A percentile compares a stretch with the other conserved stretches of the same genome.
These are phyloP conservation scores for Tephrocybe sp. DNA, from an alignment of 768 basidiomycete genomes.

Conservation along the genomic window DNA sequence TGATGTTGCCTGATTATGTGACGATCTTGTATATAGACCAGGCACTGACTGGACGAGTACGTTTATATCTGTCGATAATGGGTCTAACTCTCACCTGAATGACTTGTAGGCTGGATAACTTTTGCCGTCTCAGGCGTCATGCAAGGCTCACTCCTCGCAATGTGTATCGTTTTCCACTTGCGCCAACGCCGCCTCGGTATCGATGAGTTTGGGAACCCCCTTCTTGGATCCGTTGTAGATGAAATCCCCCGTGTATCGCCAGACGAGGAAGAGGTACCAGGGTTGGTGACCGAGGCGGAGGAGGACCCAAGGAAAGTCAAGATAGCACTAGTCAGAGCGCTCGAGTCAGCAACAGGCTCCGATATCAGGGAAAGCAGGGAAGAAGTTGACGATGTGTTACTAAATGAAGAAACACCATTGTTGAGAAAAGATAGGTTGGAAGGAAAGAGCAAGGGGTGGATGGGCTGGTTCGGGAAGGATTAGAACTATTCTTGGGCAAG, in stretches of 20 bases:
- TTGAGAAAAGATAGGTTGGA: slow-evolving; percentile 4
- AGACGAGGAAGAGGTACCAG: slow-evolving; percentile 18
- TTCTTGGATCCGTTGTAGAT: no score
- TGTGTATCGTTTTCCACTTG: slow-evolving; percentile 85
- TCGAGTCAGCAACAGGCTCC: slow-evolving; percentile 21
- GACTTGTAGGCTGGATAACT: slow-evolving; percentile 65
- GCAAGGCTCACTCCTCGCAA: slow-evolving; percentile 75
- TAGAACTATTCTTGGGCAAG: no score
- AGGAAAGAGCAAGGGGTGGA: not conserved
- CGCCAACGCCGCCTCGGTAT: slow-evolving; percentile 73
- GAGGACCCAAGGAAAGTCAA: slow-evolving; percentile 22
- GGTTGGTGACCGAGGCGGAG: slow-evolving; percentile 21
- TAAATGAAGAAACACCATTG: slow-evolving; percentile 21
- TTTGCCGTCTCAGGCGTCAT: slow-evolving; percentile 81
- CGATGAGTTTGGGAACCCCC: slow-evolving; percentile 79
- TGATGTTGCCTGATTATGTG: no score
- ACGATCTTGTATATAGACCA: slow-evolving; percentile 46
- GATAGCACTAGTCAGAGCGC: slow-evolving; percentile 20
- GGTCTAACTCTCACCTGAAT: not conserved
- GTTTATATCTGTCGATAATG: slow-evolving; percentile 14
- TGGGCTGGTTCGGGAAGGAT: slow-evolving; percentile 2
- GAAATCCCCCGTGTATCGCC: not conserved
- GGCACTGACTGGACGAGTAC: slow-evolving; percentile 85
- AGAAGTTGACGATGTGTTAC: not conserved
- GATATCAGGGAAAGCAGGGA: slow-evolving; percentile 17